Conservation (phyloP, 495 filamentous ascomycete species). For the Xylaria nigripes region DNA sequence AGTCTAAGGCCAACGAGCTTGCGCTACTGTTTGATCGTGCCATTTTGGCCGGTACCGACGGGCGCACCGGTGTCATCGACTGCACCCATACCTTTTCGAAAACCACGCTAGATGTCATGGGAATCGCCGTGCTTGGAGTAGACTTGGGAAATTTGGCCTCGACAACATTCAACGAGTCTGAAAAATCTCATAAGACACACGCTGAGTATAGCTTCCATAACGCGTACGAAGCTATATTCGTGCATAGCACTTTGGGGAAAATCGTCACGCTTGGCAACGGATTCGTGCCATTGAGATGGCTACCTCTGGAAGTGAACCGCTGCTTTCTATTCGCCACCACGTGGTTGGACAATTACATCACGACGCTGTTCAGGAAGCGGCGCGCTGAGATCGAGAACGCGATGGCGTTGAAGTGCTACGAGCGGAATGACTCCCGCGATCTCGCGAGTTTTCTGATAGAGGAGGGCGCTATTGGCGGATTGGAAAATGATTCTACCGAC, state of each 20-base stretch:
- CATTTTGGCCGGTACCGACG: not conserved
- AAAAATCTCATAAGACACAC: not conserved
- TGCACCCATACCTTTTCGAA: slow-evolving; percentile 10
- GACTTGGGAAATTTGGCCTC: slow-evolving; percentile 39
- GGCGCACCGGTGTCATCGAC: not conserved
- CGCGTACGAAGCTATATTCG: slow-evolving; percentile 14
- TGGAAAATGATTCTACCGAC: slow-evolving; percentile 10
- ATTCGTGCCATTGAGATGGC: slow-evolving; percentile 21
- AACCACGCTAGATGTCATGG: slow-evolving; percentile 62
- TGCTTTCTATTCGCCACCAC: slow-evolving; percentile 13
- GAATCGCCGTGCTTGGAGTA: slow-evolving; percentile 54
- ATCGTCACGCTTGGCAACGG: slow-evolving; percentile 22
- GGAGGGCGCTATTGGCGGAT: slow-evolving; percentile 8
- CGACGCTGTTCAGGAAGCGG: slow-evolving; percentile 28
- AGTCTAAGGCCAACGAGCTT: slow-evolving; percentile 5
- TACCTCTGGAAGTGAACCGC: slow-evolving; percentile 21
- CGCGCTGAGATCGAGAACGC: not conserved
- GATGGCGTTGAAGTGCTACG: not conserved
- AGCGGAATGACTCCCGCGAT: slow-evolving; percentile 4
- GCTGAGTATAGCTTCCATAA: not conserved
- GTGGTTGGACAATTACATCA: slow-evolving; percentile 12
- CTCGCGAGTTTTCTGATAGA: slow-evolving; percentile 19
- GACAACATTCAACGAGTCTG: slow-evolving; percentile 34
- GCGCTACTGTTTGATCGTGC: slow-evolving; percentile 3
- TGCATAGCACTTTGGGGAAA: slow-evolving; percentile 17